Conservation (phyloP, 257 asterid species). For the Solanum raphanifolium region DNA sequence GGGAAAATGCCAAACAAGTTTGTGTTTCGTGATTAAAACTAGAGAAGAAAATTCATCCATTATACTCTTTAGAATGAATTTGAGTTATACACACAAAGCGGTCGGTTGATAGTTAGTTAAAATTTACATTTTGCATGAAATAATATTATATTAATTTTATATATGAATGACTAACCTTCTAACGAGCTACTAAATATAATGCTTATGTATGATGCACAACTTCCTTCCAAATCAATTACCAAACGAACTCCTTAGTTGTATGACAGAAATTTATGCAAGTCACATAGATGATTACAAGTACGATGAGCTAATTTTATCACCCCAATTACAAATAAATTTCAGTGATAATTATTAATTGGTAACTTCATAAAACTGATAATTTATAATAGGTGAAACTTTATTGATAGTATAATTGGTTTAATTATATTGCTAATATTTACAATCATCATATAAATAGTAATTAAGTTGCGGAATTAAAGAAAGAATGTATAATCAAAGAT, state of each 20-base stretch:
- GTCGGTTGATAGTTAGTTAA: no score
- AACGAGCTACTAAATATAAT: no score
- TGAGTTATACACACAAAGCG: not conserved
- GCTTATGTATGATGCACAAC: no score
- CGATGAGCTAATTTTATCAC: not conserved
- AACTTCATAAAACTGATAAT: not conserved
- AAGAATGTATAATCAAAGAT: no score
- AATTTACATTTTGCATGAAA: no score
- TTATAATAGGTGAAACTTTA: not conserved
- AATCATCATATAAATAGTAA: no score
- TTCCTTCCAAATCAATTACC: not conserved
- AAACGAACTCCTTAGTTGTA: not conserved
- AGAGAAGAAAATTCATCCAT: not conserved
- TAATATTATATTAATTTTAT: no score
- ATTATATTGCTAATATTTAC: no score
- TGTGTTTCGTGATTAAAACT: not conserved
- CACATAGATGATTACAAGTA: not conserved
- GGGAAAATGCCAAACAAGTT: not conserved
- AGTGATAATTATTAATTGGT: not conserved
- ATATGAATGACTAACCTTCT: no score
- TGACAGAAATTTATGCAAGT: not conserved
- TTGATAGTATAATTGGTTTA: no score
- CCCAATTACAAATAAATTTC: not conserved
- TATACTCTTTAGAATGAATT: not conserved
- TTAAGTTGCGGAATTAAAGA: no score